Evolutionary conservation across 2,329 filamentous ascomycete species (phyloP), one percentile per base, ranked within the genome.

Genomic region (Penicillium paneum): DNA sequence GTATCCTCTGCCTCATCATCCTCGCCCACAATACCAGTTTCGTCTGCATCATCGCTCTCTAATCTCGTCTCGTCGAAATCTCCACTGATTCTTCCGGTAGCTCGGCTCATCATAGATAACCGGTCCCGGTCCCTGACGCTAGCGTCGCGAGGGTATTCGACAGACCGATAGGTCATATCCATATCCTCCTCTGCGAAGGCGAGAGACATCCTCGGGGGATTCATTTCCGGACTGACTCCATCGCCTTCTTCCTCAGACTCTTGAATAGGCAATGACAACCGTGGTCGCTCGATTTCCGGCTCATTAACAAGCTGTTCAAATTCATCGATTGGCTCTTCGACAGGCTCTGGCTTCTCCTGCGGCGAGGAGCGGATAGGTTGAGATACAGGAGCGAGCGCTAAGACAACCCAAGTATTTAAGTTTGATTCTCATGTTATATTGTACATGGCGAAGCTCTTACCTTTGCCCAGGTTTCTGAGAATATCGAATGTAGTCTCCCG

Each of bases 401-500:
- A 21, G 45, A 29, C 10, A 8, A 10, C 5, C 7, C 19, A 1
- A 48, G 19, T 13, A 21, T n/a, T 21, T 54, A 10, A 50, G 43
- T 24, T 21, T 43, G 35, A 36, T 52, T 41, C 19, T 36, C 17
- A 32, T 39, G 8, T n/a, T 19, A 2, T 12, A 42, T 3, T 17
- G 8, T 26, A 24, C 5, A 2, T 6, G 26, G 15, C 7, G 3
- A 38, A 15, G 7, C 29, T 46, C 66, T 36, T 71, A 79, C 80
- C 73, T 74, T 73, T 80, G 49, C 81, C 81, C 8, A 84, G 66
- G 49, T 80, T 78, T 44, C 76, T 73, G 49, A 83, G 64, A 26
- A 81, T 76, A 62, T 83, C 80, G 59, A 82, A 78, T 5, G 81
- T 81, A 7, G 81, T 83, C 64, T 83, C 81, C 38, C 80, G 70